A percentile compares a stretch with the other conserved stretches of the same genome.
Evolutionary conservation across 2,329 filamentous ascomycete genomes (phyloP).

Genomic region (Gyromitra esculenta): DNA sequence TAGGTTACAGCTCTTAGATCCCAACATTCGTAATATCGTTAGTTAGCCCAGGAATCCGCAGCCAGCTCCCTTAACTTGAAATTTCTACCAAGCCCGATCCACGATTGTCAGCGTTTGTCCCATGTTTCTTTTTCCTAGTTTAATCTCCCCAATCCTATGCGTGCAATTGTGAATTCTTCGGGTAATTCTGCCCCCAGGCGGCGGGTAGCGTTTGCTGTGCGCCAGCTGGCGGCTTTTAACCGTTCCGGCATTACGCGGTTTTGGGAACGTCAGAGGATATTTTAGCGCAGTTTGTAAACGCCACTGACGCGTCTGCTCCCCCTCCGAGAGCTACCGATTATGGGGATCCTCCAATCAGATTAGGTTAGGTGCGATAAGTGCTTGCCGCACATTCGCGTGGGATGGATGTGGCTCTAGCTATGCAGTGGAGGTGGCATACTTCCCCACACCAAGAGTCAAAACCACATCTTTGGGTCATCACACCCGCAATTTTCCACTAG

Average conservation of each 20-base stretch:
- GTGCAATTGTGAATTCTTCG: background rate
- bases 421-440: background rate
- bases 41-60: background rate
- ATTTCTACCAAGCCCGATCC: background rate
- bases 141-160: background rate
- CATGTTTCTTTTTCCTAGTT: background rate
- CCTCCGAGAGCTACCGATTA: background rate
- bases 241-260: background rate
- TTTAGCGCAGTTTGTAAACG: background rate
- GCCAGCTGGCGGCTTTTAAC: background rate
- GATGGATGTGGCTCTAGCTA: no score
- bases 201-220: background rate
- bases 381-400: no score
- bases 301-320: background rate
- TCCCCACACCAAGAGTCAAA: background rate
- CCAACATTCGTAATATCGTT: background rate
- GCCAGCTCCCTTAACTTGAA: background rate
- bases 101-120: background rate
- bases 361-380: background rate
- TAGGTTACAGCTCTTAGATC: background rate
- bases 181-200: background rate
- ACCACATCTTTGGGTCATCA: conserved; percentile 22
- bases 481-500: conserved; percentile 8
- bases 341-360: conserved; percentile 1
- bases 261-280: background rate